Percentiles rank a stretch among this genome's conserved stretches.
phyloP scores from a whole-genome alignment of 2,329 filamentous ascomycete species.

The Capronia americana region DNA sequence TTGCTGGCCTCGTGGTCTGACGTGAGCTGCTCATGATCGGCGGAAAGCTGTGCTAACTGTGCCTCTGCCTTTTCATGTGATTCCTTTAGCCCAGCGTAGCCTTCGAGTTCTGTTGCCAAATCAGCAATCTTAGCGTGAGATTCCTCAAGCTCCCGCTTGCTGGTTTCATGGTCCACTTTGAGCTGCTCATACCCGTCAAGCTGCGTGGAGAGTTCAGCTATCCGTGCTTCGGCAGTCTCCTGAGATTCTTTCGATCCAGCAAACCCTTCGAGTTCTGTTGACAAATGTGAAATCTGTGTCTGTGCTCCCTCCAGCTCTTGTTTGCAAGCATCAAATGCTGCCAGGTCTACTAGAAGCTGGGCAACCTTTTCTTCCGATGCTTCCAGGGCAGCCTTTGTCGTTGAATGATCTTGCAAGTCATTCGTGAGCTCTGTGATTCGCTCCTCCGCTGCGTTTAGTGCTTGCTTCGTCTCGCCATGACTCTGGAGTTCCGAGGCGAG shows the following conservation, averaged over 20 bases:
- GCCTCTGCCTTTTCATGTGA: conserved; percentile 15
- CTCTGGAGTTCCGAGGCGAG: conserved; percentile 20
- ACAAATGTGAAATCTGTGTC: conserved; percentile 21
- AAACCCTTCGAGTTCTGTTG: conserved; percentile 22
- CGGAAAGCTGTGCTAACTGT: conserved; percentile 25
- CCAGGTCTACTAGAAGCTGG: conserved; percentile 29
- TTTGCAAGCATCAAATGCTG: conserved; percentile 19
- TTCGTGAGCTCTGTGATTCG: conserved; percentile 25
- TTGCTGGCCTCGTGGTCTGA: conserved; percentile 16
- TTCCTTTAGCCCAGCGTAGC: neutral
- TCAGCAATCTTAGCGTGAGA: conserved; percentile 9
- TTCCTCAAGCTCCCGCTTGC: conserved; percentile 19
- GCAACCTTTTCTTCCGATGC: conserved; percentile 27
- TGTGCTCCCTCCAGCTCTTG: conserved; percentile 28
- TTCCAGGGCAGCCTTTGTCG: conserved; percentile 25
- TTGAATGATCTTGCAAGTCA: conserved; percentile 20
- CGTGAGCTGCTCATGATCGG: conserved; percentile 22
- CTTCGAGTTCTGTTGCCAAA: conserved; percentile 11
- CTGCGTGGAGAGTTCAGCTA: conserved; percentile 25
- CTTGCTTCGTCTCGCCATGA: conserved; percentile 19
- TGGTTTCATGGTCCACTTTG: conserved; percentile 17
- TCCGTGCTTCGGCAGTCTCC: conserved; percentile 18
- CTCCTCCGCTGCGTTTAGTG: conserved; percentile 23
- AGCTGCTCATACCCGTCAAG: conserved; percentile 19
- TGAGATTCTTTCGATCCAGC: conserved; percentile 15